Conservation (phyloP, 2,329 filamentous ascomycete genomes). For the Alternaria sp. region DNA sequence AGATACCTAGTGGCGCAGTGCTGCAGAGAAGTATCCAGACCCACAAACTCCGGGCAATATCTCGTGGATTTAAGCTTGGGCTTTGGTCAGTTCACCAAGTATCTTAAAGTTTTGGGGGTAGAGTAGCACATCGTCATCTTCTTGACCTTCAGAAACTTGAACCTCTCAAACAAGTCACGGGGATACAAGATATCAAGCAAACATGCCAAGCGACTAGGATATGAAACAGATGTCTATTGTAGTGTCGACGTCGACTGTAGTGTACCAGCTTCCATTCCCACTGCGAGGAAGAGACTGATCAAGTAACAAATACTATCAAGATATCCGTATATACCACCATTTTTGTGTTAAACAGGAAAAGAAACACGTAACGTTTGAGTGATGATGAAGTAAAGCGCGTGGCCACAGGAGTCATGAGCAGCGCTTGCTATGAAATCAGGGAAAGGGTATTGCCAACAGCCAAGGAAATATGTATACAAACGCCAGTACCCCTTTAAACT, state of each 20-base stretch:
- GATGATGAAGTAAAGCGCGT: neutral
- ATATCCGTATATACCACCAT: neutral
- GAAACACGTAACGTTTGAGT: neutral
- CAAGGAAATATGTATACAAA: neutral
- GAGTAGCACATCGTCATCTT: neutral
- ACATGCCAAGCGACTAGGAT: neutral
- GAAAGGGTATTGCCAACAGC: conserved; percentile 2
- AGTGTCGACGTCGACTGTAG: neutral
- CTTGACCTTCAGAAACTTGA: neutral
- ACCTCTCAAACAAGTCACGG: neutral
- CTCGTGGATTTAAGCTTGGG: neutral
- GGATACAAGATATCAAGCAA: neutral
- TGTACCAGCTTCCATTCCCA: neutral
- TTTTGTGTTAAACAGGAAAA: neutral
- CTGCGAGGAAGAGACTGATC: neutral
- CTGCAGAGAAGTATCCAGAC: neutral
- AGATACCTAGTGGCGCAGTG: neutral
- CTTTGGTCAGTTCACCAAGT: neutral
- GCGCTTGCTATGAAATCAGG: neutral
- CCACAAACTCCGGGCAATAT: neutral
- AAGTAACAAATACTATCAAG: neutral
- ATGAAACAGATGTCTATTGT: neutral
- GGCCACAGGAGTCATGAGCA: conserved; percentile 1
- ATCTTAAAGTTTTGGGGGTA: neutral
- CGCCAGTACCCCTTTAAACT: neutral